Conservation (phyloP, 192 early-diverging fungal species). For the Jimgerdemannia lactiflua region DNA sequence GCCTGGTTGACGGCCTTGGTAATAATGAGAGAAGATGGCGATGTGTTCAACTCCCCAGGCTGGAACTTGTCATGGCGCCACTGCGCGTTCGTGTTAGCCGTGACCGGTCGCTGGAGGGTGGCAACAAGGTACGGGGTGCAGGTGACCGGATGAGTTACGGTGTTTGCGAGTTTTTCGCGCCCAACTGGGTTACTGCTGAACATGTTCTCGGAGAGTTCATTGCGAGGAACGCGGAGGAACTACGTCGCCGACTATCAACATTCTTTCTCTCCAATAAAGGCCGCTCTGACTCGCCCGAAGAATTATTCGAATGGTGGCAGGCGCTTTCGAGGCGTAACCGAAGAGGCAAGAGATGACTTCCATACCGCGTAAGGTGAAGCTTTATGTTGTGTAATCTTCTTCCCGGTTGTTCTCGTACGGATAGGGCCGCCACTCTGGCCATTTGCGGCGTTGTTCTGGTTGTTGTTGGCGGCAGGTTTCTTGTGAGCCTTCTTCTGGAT, state of each 20-base stretch:
- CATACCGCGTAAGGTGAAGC: conserved; percentile 28
- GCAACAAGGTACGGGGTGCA: background rate
- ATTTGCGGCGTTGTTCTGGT: conserved; percentile 4
- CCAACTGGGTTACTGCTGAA: background rate
- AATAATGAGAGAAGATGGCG: conserved; percentile 20
- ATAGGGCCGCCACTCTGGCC: conserved; percentile 17
- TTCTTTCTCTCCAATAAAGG: too few relatives aligned
- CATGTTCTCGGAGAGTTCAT: background rate
- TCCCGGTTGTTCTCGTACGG: conserved; percentile 11
- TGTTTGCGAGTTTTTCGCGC: background rate
- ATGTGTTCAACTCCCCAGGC: conserved; percentile 3
- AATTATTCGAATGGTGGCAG: background rate
- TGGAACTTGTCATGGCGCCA: conserved; percentile 1
- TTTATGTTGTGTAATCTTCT: conserved; percentile 21
- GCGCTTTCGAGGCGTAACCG: background rate
- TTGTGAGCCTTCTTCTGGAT: conserved; percentile 14
- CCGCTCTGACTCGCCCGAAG: too few relatives aligned
- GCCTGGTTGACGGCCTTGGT: conserved; percentile 18
- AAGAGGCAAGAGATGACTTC: background rate
- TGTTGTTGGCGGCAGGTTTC: conserved; percentile 3
- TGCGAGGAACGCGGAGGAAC: background rate
- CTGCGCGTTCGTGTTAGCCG: background rate
- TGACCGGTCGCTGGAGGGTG: conserved; percentile 1
- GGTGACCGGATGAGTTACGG: background rate
- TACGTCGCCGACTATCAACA: background rate